Percentiles rank a stretch among this genome's conserved stretches.
Conservation (phyloP, 352 stramenopile species). For the Phytophthora megakarya region DNA sequence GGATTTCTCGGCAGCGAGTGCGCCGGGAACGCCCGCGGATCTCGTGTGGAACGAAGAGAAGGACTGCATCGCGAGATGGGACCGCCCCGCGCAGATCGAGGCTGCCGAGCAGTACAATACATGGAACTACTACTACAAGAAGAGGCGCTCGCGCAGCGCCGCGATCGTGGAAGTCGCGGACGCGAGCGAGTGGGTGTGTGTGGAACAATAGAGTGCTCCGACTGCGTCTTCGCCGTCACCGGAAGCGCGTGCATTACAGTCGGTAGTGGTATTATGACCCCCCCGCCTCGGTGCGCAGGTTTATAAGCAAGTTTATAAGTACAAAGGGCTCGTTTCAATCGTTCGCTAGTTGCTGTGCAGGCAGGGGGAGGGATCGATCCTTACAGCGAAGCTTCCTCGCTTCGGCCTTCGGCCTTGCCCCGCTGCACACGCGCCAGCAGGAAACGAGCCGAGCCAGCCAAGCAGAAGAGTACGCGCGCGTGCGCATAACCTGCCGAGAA, state of each 20-base stretch:
- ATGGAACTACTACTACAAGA: constrained; percentile 44
- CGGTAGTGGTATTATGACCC: constrained; percentile 48
- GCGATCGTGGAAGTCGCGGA: constrained; percentile 38
- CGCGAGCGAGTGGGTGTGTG: constrained; percentile 37
- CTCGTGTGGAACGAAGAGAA: constrained; percentile 49
- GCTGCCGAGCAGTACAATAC: constrained; percentile 53
- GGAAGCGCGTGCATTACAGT: constrained; percentile 48
- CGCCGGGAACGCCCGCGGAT: constrained; percentile 29
- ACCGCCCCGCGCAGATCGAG: constrained; percentile 18
- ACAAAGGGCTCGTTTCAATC: constrained; percentile 46
- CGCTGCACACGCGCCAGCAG: constrained; percentile 10
- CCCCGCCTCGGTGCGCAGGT: constrained; percentile 43
- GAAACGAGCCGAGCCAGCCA: constrained; percentile 30
- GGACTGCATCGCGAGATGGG: constrained; percentile 42
- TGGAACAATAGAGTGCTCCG: constrained; percentile 44
- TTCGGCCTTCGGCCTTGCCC: neutral
- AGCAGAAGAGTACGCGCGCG: constrained; percentile 38
- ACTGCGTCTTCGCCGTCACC: constrained; percentile 41
- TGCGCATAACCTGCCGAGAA: constrained; percentile 43
- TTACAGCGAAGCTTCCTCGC: neutral
- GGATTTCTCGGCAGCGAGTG: constrained; percentile 43
- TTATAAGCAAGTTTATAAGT: constrained; percentile 58
- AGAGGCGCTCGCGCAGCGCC: constrained; percentile 34
- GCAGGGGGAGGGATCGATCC: constrained; percentile 9
- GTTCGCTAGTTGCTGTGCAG: constrained; percentile 23